Evolutionary conservation across 441 rosid species (phyloP).

Genomic region (Rhodomyrtus psidioides): DNA sequence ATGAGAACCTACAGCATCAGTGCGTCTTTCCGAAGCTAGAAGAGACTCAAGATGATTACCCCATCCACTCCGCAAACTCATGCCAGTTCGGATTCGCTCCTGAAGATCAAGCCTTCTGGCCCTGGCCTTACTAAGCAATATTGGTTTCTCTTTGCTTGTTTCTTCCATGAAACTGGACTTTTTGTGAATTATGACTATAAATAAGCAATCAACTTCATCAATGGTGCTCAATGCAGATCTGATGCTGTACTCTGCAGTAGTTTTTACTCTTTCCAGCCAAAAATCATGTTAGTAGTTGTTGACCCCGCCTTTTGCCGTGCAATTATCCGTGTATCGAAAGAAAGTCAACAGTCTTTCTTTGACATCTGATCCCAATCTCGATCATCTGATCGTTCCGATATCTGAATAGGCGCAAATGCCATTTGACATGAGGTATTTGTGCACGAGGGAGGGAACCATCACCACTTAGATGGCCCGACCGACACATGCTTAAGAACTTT

Average conservation of each 20-base stretch:
- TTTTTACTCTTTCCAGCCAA: constrained; percentile 8
- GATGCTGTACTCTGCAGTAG: not conserved
- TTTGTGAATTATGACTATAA: not conserved
- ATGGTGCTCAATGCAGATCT: not conserved
- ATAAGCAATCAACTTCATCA: constrained; percentile 10
- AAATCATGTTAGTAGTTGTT: not conserved
- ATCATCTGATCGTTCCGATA: not conserved
- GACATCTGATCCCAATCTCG: not conserved
- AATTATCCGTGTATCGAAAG: not conserved
- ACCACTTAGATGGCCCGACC: not conserved
- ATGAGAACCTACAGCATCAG: not conserved
- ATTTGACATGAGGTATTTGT: not conserved
- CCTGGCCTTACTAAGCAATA: constrained; percentile 39
- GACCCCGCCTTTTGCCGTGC: not conserved
- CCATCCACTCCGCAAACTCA: constrained; percentile 21
- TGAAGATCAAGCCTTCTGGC: constrained; percentile 60
- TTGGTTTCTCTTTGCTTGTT: not conserved
- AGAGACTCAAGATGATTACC: not conserved
- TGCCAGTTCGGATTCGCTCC: constrained; percentile 21
- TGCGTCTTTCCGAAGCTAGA: not conserved
- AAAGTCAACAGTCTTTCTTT: not conserved
- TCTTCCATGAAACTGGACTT: not conserved
- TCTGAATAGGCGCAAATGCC: not conserved
- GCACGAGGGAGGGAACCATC: not conserved
- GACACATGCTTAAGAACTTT: not conserved